Evolutionary conservation across 2,329 filamentous ascomycete species (phyloP).

Genomic region (Hymenoscyphus linearis): DNA sequence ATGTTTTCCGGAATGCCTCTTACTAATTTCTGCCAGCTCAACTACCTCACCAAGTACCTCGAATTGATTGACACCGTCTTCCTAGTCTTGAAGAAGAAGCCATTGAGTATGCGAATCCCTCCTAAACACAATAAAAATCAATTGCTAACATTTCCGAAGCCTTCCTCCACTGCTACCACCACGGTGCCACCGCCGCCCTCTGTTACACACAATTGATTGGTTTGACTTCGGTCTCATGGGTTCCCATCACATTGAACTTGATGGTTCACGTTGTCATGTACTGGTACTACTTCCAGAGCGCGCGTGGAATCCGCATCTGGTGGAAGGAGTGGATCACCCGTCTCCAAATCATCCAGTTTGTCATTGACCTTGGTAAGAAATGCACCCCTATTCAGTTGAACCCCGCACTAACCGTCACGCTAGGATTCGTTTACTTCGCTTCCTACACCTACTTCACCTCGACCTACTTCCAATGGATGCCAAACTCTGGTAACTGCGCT

Average conservation of each 20-base stretch:
- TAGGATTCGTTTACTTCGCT: slow-evolving; percentile 96
- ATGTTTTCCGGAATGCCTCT: not conserved
- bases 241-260: slow-evolving; percentile 87
- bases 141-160: slow-evolving; percentile 44
- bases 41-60: slow-evolving; percentile 97
- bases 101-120: slow-evolving; percentile 59
- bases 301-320: slow-evolving; percentile 92
- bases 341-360: slow-evolving; percentile 93
- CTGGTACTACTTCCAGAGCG: slow-evolving; percentile 99
- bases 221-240: slow-evolving; percentile 90
- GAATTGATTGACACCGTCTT: slow-evolving; percentile 95
- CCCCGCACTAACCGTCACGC: not conserved
- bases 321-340: slow-evolving; percentile 99
- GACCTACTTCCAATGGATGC: slow-evolving; percentile 80
- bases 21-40: slow-evolving; percentile 61
- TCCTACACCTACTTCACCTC: slow-evolving; percentile 98
- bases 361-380: slow-evolving; percentile 80
- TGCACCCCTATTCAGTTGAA: not conserved
- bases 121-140: not conserved
- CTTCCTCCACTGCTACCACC: slow-evolving; percentile 99
- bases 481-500: slow-evolving; percentile 79
- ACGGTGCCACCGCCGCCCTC: slow-evolving; percentile 91
- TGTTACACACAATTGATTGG: slow-evolving; percentile 98
- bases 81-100: slow-evolving; percentile 99
- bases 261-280: slow-evolving; percentile 98